Evolutionary conservation across 306 rosid genomes (phyloP).

Genomic region (Prunus davidiana): DNA sequence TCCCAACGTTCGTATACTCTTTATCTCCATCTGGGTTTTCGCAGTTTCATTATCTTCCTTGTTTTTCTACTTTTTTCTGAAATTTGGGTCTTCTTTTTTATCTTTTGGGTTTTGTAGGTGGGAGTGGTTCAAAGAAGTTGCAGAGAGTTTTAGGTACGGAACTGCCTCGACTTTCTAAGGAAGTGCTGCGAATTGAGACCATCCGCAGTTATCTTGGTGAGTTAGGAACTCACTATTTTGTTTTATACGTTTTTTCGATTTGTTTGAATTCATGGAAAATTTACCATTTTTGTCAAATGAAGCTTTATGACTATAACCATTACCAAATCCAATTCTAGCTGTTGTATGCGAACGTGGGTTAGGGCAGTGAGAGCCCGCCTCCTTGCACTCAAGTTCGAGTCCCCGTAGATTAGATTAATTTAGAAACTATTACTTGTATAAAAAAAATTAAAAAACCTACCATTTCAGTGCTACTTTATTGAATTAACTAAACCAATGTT

Average conservation of each 20-base stretch:
- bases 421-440: neutral
- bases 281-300: neutral
- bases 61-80: neutral
- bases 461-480: neutral
- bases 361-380: no score
- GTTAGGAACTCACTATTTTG: slow-evolving; percentile 4
- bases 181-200: slow-evolving; percentile 44
- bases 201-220: slow-evolving; percentile 60
- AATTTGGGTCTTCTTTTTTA: neutral
- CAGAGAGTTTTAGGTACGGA: slow-evolving; percentile 38
- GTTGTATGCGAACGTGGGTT: neutral
- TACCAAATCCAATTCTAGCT: neutral
- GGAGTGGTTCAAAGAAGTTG: slow-evolving; percentile 49
- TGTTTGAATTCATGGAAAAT: neutral
- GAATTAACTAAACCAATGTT: neutral
- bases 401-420: no score
- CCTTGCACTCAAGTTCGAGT: no score
- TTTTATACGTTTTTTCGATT: neutral
- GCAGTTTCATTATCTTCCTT: neutral
- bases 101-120: slow-evolving; percentile 25
- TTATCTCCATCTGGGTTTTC: slow-evolving; percentile 4
- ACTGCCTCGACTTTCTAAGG: slow-evolving; percentile 49
- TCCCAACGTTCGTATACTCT: slow-evolving; percentile 38
- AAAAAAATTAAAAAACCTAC: no score
- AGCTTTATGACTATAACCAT: neutral